Evolutionary conservation across 2,329 filamentous ascomycete genomes (phyloP).

Genomic region (Clonostachys chloroleuca): DNA sequence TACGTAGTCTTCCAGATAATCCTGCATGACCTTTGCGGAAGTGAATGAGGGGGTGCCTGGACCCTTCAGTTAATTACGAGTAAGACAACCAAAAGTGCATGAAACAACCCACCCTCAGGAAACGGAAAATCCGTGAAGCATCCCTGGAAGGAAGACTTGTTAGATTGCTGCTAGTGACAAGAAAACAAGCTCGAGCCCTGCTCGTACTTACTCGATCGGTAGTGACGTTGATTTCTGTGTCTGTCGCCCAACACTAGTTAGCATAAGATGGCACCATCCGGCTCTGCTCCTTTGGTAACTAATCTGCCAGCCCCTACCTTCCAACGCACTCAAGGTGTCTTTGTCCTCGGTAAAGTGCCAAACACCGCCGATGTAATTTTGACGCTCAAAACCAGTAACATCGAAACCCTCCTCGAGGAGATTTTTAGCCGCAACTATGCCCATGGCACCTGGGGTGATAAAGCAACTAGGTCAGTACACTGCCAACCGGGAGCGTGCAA

Average conservation of each 20-base stretch:
- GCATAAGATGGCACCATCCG: background rate
- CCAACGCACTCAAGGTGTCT: constrained; percentile 28
- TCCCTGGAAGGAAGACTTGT: constrained; percentile 10
- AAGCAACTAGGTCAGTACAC: background rate
- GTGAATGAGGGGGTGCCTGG: constrained; percentile 7
- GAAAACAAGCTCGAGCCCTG: too few species aligned
- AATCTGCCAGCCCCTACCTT: constrained; percentile 2
- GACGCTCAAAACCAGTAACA: constrained; percentile 17
- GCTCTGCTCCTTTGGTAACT: background rate
- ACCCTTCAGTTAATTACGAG: background rate
- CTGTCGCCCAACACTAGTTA: background rate
- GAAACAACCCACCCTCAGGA: constrained; percentile 10
- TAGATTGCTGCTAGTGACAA: too few species aligned
- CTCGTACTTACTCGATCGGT: constrained; percentile 7
- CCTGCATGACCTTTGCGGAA: constrained; percentile 14
- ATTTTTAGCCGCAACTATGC: constrained; percentile 16
- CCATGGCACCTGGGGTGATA: constrained; percentile 1
- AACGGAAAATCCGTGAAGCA: constrained; percentile 29
- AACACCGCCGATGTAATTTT: constrained; percentile 30
- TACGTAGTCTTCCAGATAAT: constrained; percentile 24
- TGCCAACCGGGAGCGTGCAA: too few species aligned
- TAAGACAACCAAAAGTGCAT: background rate
- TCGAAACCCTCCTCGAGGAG: constrained; percentile 36
- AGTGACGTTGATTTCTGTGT: constrained; percentile 19
- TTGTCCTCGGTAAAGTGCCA: constrained; percentile 35